Evolutionary conservation across 2,329 filamentous ascomycete species (phyloP).

Genomic region (Aspergillus neotritici): DNA sequence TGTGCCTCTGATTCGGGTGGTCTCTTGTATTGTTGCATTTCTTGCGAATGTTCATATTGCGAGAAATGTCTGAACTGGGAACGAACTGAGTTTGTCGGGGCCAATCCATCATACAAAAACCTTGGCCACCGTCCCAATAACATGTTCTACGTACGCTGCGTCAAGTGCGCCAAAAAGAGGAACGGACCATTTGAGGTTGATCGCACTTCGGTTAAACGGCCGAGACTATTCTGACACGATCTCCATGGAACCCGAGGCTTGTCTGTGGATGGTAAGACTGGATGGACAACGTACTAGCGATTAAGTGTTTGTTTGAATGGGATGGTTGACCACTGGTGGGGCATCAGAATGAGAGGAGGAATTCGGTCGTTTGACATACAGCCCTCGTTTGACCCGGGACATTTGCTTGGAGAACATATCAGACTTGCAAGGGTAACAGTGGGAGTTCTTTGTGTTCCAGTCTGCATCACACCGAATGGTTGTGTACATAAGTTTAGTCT

Average conservation of each 20-base stretch:
- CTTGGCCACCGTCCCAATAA: conserved; percentile 41
- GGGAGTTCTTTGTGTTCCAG: too few species aligned
- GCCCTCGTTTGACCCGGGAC: too few species aligned
- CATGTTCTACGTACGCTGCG: conserved; percentile 45
- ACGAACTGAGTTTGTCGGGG: conserved; percentile 46
- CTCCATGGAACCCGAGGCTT: not conserved
- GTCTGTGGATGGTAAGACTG: not conserved
- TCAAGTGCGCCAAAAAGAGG: not conserved
- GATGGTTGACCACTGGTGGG: too few species aligned
- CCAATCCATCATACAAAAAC: conserved; percentile 47
- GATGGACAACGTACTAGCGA: not conserved
- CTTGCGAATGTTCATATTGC: conserved; percentile 53
- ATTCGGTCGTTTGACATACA: too few species aligned
- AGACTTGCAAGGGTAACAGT: too few species aligned
- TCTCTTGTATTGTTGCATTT: conserved; percentile 48
- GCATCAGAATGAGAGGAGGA: too few species aligned
- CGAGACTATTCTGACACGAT: not conserved
- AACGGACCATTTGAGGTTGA: not conserved
- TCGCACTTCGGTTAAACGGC: not conserved
- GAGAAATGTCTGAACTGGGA: conserved; percentile 56
- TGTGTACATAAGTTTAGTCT: too few species aligned
- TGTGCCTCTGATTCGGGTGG: conserved; percentile 43
- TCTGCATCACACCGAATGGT: too few species aligned
- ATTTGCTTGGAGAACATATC: too few species aligned
- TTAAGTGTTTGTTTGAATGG: not conserved